Base-by-base conservation (phyloP, 2,329 filamentous ascomycete genomes). In the Paracoccidioides lutzii region DNA sequence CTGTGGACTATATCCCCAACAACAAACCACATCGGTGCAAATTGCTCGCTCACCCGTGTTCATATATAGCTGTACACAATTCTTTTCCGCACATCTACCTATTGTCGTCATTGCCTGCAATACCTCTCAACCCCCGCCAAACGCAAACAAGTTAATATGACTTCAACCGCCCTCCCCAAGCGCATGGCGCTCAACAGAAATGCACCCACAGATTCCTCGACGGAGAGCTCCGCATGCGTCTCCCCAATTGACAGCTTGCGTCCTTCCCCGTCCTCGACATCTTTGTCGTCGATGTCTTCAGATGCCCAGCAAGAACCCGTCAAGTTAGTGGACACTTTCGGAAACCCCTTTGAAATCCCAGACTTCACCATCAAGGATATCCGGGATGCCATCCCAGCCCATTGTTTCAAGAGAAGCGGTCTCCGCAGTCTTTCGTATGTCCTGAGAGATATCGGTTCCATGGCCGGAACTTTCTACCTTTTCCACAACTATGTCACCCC, bases 321-420 rank as follows among this genome's bases (percentile, higher is more conserved):
- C 62, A 83, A 84, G 70, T 81, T 98, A 63, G 67, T 93, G 61
- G 90, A 98, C 75, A 91, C 89, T 10, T 93, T 95, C 71, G 93
- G 93, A 73, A 95, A 97, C 73, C 81, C 90, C 67, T 98, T 98
- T 77, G 79, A 88, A 72, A 80, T 95, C 56, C 93, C 93, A 63
- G 85, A 97, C 75, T 98, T 87, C 78, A 95, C 90, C 69, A 95
- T 98, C 80, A 95, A 95, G 79, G 82, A 98, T 69, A 91, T 98
- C 69, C 85, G 89, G 67, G 87, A 95, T 75, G 93, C 93, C 70
- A 98, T 98, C 64, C 93, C 93, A 61, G 89, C 90, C 74, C 93
- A 96, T 80, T 98, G 93, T 81, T 97, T 87, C 73, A 80, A 96
- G 77, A 86, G 93, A 59, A 95, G 88, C 49, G 87, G 81, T 59